Percentiles rank a stretch among this genome's conserved stretches.
phyloP scores from a whole-genome alignment of 768 basidiomycete genomes.

The Paxillus rubicundulus region DNA sequence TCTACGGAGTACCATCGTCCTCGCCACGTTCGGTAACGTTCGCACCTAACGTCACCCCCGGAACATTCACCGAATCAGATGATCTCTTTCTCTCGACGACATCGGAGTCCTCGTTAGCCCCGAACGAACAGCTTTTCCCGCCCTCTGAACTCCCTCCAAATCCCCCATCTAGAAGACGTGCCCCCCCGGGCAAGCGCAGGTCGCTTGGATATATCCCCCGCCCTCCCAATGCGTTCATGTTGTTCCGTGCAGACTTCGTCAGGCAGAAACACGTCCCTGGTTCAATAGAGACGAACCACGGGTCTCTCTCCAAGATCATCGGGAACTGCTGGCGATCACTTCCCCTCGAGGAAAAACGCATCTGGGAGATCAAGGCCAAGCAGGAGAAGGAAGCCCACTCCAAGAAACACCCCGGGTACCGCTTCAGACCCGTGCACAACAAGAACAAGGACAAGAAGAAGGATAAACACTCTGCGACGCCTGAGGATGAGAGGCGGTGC shows the following conservation, averaged over 20 bases:
- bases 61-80: conserved; percentile 43
- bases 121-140: conserved; percentile 48
- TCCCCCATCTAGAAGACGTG: conserved; percentile 43
- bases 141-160: conserved; percentile 44
- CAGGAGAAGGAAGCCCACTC: conserved; percentile 74
- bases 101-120: conserved; percentile 31
- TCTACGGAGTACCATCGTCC: conserved; percentile 43
- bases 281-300: conserved; percentile 49
- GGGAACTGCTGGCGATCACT: conserved; percentile 65
- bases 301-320: conserved; percentile 49
- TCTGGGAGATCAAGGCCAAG: conserved; percentile 73
- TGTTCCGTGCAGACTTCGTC: conserved; percentile 37
- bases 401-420: conserved; percentile 62
- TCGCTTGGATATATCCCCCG: conserved; percentile 44
- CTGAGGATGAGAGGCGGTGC: conserved; percentile 32
- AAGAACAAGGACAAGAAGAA: conserved; percentile 46
- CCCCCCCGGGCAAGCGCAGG: conserved; percentile 60
- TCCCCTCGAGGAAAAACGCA: conserved; percentile 64
- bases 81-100: conserved; percentile 21
- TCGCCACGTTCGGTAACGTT: conserved; percentile 56
- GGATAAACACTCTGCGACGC: conserved; percentile 15
- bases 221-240: conserved; percentile 36
- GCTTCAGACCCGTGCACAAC: conserved; percentile 45
- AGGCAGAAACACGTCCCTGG: conserved; percentile 49
- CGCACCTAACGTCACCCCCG: conserved; percentile 60